Evolutionary conservation across 805 yeast genomes (phyloP), one percentile per base, ranked within the genome.

Genomic region (Brettanomyces nanus): DNA sequence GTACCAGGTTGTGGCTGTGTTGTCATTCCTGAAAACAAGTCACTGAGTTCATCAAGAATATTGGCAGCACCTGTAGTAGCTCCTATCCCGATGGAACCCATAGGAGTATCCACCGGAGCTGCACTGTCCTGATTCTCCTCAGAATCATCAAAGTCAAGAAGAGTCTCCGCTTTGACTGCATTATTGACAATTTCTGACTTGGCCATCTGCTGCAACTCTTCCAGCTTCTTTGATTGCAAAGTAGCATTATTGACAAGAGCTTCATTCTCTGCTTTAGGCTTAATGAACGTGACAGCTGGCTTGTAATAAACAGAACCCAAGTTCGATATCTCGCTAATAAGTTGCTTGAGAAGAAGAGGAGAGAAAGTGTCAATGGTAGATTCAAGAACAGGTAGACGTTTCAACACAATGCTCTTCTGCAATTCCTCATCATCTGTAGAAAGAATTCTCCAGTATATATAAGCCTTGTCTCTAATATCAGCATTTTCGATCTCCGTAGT

Each of bases 231-330:
- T 30, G 68, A 66, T 37, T 67, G 68, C 33, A 59, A 41, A 23
- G 48, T 47, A 7, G 58, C 46, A 15, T 49, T 45, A n/a, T 47
- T 42, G 5, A 49, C 41, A 19, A 48, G 39, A 2, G 45, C 43
- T 6, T 45, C 51, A 18, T 46, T 49, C 2, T 25, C 19, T 9
- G 28, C 31, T 37, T 32, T 37, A 21, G 43, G 38, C 36, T 43
- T 55, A 40, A 77, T 64, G 51, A 82, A 81, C 25, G 77, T 66
- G 15, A 75, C 65, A 4, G 84, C 76, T 10, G 97, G 95, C 53
- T 81, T 82, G 59, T 83, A 94, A 53, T 85, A 85, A 2, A 92
- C 92, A 0, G 97, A 85, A 28, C 95, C 80, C 44, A 92, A 69
- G 6, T 92, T 81, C 3, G 94, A 79, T 39, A 90, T 62, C 54